Base-by-base conservation (phyloP, 2,329 filamentous ascomycete species). In the Cladosporium sp. region DNA sequence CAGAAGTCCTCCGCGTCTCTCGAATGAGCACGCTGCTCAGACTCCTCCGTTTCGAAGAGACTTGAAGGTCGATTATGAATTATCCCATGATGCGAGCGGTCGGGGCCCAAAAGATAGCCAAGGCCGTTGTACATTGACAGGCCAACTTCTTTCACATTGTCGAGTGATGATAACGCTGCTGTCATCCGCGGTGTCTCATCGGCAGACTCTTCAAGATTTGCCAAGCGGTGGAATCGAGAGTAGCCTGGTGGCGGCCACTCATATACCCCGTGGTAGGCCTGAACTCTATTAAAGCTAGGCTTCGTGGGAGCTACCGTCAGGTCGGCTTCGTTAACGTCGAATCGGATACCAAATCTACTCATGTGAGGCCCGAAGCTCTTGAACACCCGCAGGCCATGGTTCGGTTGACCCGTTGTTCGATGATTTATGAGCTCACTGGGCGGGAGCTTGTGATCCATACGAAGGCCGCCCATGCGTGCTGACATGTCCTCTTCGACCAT, bases 61-160 rank as follows among this genome's bases (percentile, higher is more conserved):
- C 63, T 57, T 28, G 69, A 65, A 16, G 66, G 67, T 1, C 70
- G 70, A 14, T 72, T 68, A 43, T 77, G 70, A 16, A 78, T 70
- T 5, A 71, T 70, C 43, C 76, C 76, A 16, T 72, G 67, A 37
- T 76, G 69, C 0, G 75, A 78, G 14, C 75, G 68, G 63, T 86
- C 83, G 1, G 83, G 80, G 0, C 84, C 83, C 43, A 72, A 71
- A 9, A 88, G 74, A 74, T 83, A 87, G 9, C 85, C 85, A 35
- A 87, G 72, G 9, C 85, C 84, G 52, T 78, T 83, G 61, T 86
- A 82, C 38, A 86, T 76, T 14, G 81, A 86, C 3, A 89, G 68
- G 0, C 80, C 85, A n/a, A 89, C 74, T 55, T 86, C 82, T 34
- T 72, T 74, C 2, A 84, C 77, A 8, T 75, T 73, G 2, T 64